Evolutionary conservation across 495 filamentous ascomycete genomes (phyloP), one percentile per base, ranked within the genome.

Genomic region (Letharia columbiana): DNA sequence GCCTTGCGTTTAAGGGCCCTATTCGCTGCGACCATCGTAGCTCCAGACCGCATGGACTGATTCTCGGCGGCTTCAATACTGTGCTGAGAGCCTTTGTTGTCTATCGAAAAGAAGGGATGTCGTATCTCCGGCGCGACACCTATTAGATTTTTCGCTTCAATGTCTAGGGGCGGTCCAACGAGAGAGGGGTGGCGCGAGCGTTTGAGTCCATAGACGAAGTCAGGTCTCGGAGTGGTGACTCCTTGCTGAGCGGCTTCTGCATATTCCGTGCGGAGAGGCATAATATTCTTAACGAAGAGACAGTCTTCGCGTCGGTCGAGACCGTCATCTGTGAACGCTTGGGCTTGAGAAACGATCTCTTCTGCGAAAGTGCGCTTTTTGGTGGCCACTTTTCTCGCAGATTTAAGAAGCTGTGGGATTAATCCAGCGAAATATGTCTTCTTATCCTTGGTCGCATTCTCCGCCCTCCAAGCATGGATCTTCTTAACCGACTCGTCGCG

Each of bases 191-290:
- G 18, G 4, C 31, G 61, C 13, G 61, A 17, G n/a, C 15, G 28
- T 63, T 50, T 63, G 12, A 63, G 61, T 28, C 61, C 61, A 40
- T 17, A 63, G 23, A 63, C 39, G 35, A 44, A 17, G 28, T 63
- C 61, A n/a, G 61, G 61, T 33, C 28, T 44, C 20, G 61, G n/a
- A 4, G n/a, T 50, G 12, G 61, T 47, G 18, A 63, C 37, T 20
- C 61, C 42, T 31, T 37, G 47, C 23, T 49, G 20, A 11, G 10
- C 31, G 31, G 33, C 61, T 37, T 47, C n/a, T 28, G 33, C 11
- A 4, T 10, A 23, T 18, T 28, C 23, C 15, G 42, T 63, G 41
- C 47, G 33, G 61, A 50, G 39, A 52, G 18, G 45, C 15, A 44
- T 28, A 3, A 49, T 49, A n/a, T 31, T 35, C 18, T 63, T 28